phyloP scores from a whole-genome alignment of 768 basidiomycete genomes.

The Pleurotus platypus region DNA sequence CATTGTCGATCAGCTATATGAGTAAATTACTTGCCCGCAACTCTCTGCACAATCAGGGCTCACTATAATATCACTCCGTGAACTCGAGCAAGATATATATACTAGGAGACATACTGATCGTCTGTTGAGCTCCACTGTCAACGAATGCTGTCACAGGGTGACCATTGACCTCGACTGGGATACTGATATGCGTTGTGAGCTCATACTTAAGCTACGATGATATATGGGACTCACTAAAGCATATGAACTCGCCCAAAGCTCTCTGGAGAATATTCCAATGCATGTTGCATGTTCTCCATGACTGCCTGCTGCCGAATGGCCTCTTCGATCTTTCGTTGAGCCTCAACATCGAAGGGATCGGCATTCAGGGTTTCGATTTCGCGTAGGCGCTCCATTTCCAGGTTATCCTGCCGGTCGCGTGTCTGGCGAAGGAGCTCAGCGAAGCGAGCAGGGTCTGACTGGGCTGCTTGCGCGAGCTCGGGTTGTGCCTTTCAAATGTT shows the following conservation, averaged over 20 bases:
- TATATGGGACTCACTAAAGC: conserved; percentile 74
- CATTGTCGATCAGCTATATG: conserved; percentile 5
- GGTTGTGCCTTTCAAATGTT: conserved; percentile 59
- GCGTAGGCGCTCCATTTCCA: conserved; percentile 54
- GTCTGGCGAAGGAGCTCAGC: conserved; percentile 66
- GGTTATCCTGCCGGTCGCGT: conserved; percentile 47
- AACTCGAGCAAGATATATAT: no score
- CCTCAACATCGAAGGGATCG: conserved; percentile 89
- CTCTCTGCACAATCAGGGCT: conserved; percentile 88
- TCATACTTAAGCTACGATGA: not conserved
- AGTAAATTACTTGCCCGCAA: conserved; percentile 67
- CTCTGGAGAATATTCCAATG: conserved; percentile 91
- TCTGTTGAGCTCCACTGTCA: conserved; percentile 95
- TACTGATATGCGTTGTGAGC: conserved; percentile 38
- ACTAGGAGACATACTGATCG: conserved; percentile 72
- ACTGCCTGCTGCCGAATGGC: conserved; percentile 87
- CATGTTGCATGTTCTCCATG: conserved; percentile 89
- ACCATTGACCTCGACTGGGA: conserved; percentile 90
- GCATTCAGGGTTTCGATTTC: conserved; percentile 72
- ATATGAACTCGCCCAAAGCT: conserved; percentile 92
- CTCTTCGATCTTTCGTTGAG: conserved; percentile 91
- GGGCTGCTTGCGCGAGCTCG: conserved; percentile 73
- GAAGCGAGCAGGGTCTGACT: conserved; percentile 68
- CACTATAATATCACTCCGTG: conserved; percentile 44
- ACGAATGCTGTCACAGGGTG: conserved; percentile 93